Base-by-base conservation (phyloP, 331 rosid species). In the Malus hybrid region DNA sequence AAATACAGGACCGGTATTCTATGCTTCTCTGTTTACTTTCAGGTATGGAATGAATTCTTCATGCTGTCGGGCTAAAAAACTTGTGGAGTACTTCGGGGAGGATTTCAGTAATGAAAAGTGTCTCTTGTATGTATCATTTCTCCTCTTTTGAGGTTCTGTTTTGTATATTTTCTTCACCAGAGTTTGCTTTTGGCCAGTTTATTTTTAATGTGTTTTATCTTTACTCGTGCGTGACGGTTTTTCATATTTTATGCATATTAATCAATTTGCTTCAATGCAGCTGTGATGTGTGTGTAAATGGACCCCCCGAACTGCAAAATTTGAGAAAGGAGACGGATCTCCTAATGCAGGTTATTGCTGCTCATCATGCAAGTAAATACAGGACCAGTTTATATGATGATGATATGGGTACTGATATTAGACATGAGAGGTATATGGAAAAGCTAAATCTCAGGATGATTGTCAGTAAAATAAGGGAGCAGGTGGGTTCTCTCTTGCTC, bases 21-120 rank as follows among this genome's bases (percentile, higher is more conserved):
- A 12, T 20, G 13, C 46, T 19, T 39, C 33, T 14, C 55, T 65
- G 65, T 46, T 36, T 32, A 57, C 69, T 76, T 81, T 76, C 87
- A 93, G 98, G 77, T 93, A 91, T 81, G 98, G 93, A 69, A 87
- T 93, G 97, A 88, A 84, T 75, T 83, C 88, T 70, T 87, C 96
- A 20, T 72, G 86, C 56, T 93, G 98, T 81, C 91, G 97, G 54
- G 97, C 96, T 46, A 88, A 84, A 81, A 83, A 76, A 44, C 91
- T 93, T 8, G 97, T 91, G 73, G 96, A 91, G 76, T 91, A 93
- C 87, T 93, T 93, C 11, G 97, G 96, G 74, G 97, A 93, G 83
- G 85, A 85, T 73, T 88, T 88, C 70, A 64, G 81, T 59, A 15
- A 74, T 63, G 80, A 85, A 78, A 90, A 88, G 82, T 93, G 98